phyloP scores from a whole-genome alignment of 2,329 filamentous ascomycete species.

The Aspergillus pseudoglaucus region DNA sequence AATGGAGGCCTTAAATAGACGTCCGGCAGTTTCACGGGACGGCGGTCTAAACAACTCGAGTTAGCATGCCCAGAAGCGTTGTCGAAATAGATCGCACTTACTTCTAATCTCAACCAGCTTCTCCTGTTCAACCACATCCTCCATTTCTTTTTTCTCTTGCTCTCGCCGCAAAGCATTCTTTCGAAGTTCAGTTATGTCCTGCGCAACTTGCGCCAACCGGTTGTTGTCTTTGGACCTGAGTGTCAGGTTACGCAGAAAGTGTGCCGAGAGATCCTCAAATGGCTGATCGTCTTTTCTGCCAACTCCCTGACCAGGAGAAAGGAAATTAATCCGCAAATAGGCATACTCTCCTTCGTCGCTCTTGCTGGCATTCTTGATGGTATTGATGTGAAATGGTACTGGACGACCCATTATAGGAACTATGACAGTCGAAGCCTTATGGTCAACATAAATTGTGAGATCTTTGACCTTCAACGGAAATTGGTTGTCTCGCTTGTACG shows the following conservation, averaged over 20 bases:
- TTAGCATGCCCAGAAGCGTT: slow-evolving; percentile 33
- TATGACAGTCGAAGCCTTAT: slow-evolving; percentile 82
- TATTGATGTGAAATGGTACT: slow-evolving; percentile 95
- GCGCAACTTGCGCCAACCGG: slow-evolving; percentile 82
- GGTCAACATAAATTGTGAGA: slow-evolving; percentile 81
- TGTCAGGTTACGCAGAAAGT: slow-evolving; percentile 92
- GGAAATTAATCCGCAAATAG: slow-evolving; percentile 92
- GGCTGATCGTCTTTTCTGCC: slow-evolving; percentile 95
- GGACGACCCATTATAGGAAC: slow-evolving; percentile 95
- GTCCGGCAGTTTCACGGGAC: slow-evolving; percentile 82
- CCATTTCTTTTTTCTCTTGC: slow-evolving; percentile 98
- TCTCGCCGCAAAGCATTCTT: slow-evolving; percentile 86
- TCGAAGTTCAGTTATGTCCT: slow-evolving; percentile 93
- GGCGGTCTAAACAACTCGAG: slow-evolving; percentile 59
- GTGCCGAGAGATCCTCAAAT: slow-evolving; percentile 90
- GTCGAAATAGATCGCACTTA: slow-evolving; percentile 40
- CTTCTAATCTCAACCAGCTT: slow-evolving; percentile 92
- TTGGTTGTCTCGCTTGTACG: slow-evolving; percentile 96
- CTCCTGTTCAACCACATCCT: slow-evolving; percentile 97
- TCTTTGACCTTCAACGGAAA: slow-evolving; percentile 77
- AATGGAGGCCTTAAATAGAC: slow-evolving; percentile 92
- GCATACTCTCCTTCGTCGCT: slow-evolving; percentile 93
- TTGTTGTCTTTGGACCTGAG: slow-evolving; percentile 86
- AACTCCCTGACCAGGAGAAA: slow-evolving; percentile 94
- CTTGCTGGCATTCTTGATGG: slow-evolving; percentile 98